Evolutionary conservation across 2,329 filamentous ascomycete species (phyloP), one percentile per base, ranked within the genome.

Genomic region (Pseudogymnoascus sp.): DNA sequence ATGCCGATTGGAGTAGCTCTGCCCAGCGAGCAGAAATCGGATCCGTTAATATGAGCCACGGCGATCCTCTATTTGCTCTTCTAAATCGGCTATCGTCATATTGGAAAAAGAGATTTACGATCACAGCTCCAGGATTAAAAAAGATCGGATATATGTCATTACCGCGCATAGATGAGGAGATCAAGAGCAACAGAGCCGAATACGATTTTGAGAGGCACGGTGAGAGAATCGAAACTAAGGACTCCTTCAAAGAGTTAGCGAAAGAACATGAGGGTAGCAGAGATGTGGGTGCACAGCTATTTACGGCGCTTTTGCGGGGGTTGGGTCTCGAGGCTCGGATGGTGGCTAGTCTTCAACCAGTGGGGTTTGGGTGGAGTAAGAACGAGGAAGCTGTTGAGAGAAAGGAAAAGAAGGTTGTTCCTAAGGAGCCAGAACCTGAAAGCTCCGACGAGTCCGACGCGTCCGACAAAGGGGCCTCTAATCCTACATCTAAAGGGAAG

Each of bases 291-390:
- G 88, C 90, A 0, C 92, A 97, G 71, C 80, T 99, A 0, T 97
- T 97, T 66, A 95, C 91, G 0, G 90, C 91, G 2, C 76, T 99
- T 6, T 73, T 97, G 21, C 82, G 94, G 66, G 91, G 87, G 0
- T 72, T 97, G 9, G 90, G 90, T 0, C 77, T 97, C 2, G 91
- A 97, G 69, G 85, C 91, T 9, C 83, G 93, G 31, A 82, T 97
- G 79, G 85, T 97, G 2, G 86, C 87, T 8, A 97, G 86, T 71
- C 72, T 99, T 41, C 94, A 97, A 71, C 88, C 92, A 0, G 76
- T 91, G 21, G 94, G 94, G 0, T 96, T 95, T 73, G 92, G 92
- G 1, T 97, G 91, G 87, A 95, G 85, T 64, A 95, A 93, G 73
- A 76, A 82, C 9, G 94, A 99, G 74, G 90, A 94, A 60, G 90